Base-by-base conservation (phyloP, 495 filamentous ascomycete genomes). In the Lophiostoma macrostomum region DNA sequence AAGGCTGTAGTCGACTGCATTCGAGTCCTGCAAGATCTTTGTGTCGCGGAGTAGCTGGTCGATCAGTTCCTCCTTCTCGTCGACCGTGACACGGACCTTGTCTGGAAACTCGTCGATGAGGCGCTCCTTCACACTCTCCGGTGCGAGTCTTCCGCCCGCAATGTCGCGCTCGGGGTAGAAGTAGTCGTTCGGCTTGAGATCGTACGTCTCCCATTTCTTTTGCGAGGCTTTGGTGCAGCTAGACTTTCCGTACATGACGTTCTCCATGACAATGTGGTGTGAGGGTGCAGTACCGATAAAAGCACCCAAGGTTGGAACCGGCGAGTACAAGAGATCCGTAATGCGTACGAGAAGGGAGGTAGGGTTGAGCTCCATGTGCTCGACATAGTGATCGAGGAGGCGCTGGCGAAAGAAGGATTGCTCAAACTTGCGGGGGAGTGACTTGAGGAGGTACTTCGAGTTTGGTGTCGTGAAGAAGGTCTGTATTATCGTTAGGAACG, bases 191-290 rank as follows among this genome's bases (percentile, higher is more conserved):
- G 84, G 84, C 58, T 88, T 88, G 13, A 88, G 76, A 32, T 88
- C 84, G 70, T 82, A 87, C 0, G 76, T 76, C 51, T 87, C 82
- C 83, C 83, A 88, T 2, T 66, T 65, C 16, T 48, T 45, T 31
- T 64, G 56, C 23, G 37, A 23, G 25, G 18, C 29, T 22, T 29
- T 28, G 0, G 66, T 61, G 38, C 75, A 71, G 5, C 72, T 65
- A 1, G 68, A 64, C 43, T 76, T 66, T 3, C 81, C 83, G 60
- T 79, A 79, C 34, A 86, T 69, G 42, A 83, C 71, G 64, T 87
- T 86, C 38, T 87, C 84, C 84, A 87, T 88, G 56, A 87, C 73
- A 56, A 88, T 80, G 63, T 87, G 82, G 56, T 85, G 81, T 0
- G 78, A 76, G 0, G 84, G 83, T 0, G 79, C 75, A 4, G 73